These are phyloP conservation scores for Limonomyces culmigenus DNA, from an alignment of 1,284 basidiomycete genomes.

Conservation along the genomic window DNA sequence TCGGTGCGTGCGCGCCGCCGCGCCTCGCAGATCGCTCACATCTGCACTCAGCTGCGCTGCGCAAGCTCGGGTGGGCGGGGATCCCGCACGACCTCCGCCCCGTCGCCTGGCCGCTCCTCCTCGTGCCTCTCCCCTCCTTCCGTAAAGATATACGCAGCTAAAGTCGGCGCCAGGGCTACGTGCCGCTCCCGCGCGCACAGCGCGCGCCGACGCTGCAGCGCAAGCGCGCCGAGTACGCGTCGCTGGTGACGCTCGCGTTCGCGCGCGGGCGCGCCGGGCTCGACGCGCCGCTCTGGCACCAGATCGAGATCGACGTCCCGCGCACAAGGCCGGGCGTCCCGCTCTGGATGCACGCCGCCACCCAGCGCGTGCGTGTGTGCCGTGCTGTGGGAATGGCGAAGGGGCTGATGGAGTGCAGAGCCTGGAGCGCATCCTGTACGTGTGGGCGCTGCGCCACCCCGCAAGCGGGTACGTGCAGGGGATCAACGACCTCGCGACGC, in stretches of 20 bases:
- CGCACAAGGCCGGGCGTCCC: slow-evolving; percentile 82
- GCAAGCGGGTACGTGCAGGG: slow-evolving; percentile 95
- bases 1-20: slow-evolving; percentile 53
- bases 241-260: slow-evolving; percentile 86
- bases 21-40: neutral
- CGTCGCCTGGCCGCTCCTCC: slow-evolving; percentile 86
- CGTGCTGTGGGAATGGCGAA: no score
- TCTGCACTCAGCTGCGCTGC: slow-evolving; percentile 44
- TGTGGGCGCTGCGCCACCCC: slow-evolving; percentile 95
- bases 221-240: slow-evolving; percentile 86
- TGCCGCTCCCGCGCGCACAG: slow-evolving; percentile 72
- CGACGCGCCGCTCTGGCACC: slow-evolving; percentile 95
- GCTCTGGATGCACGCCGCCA: slow-evolving; percentile 77
- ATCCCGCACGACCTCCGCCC: slow-evolving; percentile 81
- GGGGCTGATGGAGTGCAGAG: no score
- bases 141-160: no score
- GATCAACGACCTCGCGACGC: slow-evolving; percentile 92
- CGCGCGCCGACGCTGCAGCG: slow-evolving; percentile 65
- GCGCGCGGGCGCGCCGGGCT: slow-evolving; percentile 66
- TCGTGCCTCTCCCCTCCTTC: slow-evolving; percentile 38
- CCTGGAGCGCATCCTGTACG: slow-evolving; percentile 85
- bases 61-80: slow-evolving; percentile 92
- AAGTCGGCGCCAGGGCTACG: slow-evolving; percentile 64
- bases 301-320: slow-evolving; percentile 94
- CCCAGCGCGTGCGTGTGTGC: slow-evolving; percentile 55